Conservation (phyloP, 2,329 filamentous ascomycete species). For the Paecilomyces sp. region DNA sequence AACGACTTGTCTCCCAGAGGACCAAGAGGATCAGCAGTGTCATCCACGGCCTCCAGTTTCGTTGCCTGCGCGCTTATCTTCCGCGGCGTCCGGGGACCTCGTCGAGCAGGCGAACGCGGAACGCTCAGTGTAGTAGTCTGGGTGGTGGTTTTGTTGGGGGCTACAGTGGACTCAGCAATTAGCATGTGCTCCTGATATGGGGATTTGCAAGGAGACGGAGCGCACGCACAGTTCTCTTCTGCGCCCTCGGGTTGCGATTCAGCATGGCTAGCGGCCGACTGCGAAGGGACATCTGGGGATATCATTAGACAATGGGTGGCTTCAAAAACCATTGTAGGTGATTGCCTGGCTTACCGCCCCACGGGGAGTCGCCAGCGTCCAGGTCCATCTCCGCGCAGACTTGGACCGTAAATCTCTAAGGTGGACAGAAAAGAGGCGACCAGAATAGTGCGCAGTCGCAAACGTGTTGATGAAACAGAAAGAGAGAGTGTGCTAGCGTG, state of each 20-base stretch:
- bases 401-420: not conserved
- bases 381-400: slow-evolving; percentile 27
- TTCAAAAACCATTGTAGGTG: slow-evolving; percentile 13
- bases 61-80: slow-evolving; percentile 56
- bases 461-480: not conserved
- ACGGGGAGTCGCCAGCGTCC: slow-evolving; percentile 41
- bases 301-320: slow-evolving; percentile 16
- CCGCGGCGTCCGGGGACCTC: slow-evolving; percentile 46
- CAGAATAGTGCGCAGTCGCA: not conserved
- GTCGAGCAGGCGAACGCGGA: slow-evolving; percentile 41
- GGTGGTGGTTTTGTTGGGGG: slow-evolving; percentile 23
- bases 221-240: slow-evolving; percentile 23
- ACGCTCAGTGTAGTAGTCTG: slow-evolving; percentile 30
- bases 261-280: slow-evolving; percentile 23
- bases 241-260: slow-evolving; percentile 17
- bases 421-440: not conserved
- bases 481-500: slow-evolving; percentile 1
- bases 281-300: slow-evolving; percentile 39
- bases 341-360: slow-evolving; percentile 38
- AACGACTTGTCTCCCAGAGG: slow-evolving; percentile 46
- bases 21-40: slow-evolving; percentile 55
- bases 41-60: slow-evolving; percentile 56
- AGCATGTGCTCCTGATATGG: slow-evolving; percentile 9
- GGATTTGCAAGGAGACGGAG: slow-evolving; percentile 1
- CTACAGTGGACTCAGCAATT: slow-evolving; percentile 14